Evolutionary conservation across 176 grass and related monocot species (phyloP), one percentile per base, ranked within the genome.

Genomic region (Leersia perrieri): DNA sequence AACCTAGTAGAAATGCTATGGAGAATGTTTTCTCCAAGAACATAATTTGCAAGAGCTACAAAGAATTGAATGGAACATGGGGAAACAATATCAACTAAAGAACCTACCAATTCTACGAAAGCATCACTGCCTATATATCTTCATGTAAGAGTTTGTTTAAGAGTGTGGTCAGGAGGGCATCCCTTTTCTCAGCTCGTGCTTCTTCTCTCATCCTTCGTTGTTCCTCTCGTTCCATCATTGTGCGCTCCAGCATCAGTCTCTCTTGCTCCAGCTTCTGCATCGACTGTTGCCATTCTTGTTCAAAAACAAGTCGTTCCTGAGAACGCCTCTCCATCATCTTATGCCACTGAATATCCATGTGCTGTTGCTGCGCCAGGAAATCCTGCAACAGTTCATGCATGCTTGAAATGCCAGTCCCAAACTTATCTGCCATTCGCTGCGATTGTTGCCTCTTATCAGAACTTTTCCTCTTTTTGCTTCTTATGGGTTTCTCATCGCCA

Each of bases 181-280:
- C 89, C 78, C 91, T 82, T 77, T 91, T 89, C 72, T 89, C 87
- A 9, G 94, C 89, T 38, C 87, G 67, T 25, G 34, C 77, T 60
- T 93, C 94, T 64, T 89, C 83, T 49, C 78, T 85, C 61, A 72
- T 83, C 68, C 82, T 78, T 22, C 89, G 85, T 30, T 89, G 81
- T 36, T 97, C 88, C 72, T 99, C 96, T 11, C 76, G 87, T 40
- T 91, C 72, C 69, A 92, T 86, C 96, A 92, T 93, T 2, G 87
- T 76, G 6, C 91, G 96, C 73, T 99, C 93, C 72, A 95, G 61
- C 86, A 91, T 83, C 84, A 95, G 70, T 40, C 92, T 87, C 49
- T 99, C 96, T 75, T 78, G 87, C 82, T 99, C 96, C 60, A 99
- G 85, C 60, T 86, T 95, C 63, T 90, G 92, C 92, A 99, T 93